A percentile compares a stretch with the other conserved stretches of the same genome.
Conservation (phyloP, 2,329 filamentous ascomycete species). For the Venturia effusa region DNA sequence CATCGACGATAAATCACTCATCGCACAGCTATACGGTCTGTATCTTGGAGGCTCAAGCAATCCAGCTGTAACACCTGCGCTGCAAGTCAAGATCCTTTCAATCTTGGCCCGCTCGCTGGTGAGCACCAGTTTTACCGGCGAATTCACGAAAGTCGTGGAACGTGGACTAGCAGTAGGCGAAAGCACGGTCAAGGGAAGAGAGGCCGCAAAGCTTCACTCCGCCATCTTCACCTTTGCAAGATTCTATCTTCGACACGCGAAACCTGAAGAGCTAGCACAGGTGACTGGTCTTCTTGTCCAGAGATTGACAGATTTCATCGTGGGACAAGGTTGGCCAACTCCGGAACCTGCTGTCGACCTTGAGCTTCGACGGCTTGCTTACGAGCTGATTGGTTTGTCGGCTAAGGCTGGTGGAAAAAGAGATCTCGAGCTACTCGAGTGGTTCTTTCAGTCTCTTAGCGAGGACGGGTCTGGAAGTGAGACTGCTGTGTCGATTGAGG, state of each 20-base stretch:
- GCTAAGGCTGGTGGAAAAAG: conserved; percentile 50
- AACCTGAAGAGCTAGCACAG: conserved; percentile 45
- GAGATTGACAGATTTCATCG: conserved; percentile 4
- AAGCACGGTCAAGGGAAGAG: conserved; percentile 3
- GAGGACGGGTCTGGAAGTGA: conserved; percentile 65
- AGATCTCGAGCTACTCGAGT: conserved; percentile 51
- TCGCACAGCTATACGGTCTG: conserved; percentile 57
- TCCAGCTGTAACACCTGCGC: conserved; percentile 32
- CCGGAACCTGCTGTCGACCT: conserved; percentile 36
- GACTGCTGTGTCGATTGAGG: conserved; percentile 79
- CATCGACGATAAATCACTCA: conserved; percentile 55
- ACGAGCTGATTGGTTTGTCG: conserved; percentile 81
- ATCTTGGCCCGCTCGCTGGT: conserved; percentile 2
- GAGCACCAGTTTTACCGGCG: conserved; percentile 2
- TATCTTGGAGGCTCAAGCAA: conserved; percentile 52
- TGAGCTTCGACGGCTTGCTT: conserved; percentile 65
- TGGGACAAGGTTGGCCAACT: conserved; percentile 34
- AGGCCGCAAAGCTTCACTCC: conserved; percentile 5
- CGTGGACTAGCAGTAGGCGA: conserved; percentile 3
- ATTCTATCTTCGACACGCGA: conserved; percentile 71
- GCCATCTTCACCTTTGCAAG: conserved; percentile 50
- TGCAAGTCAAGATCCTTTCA: conserved; percentile 66
- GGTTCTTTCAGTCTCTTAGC: conserved; percentile 74
- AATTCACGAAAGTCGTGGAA: background rate
- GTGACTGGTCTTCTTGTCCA: conserved; percentile 62